Base-by-base conservation (phyloP, 805 yeast genomes). In the Torulaspora indica region DNA sequence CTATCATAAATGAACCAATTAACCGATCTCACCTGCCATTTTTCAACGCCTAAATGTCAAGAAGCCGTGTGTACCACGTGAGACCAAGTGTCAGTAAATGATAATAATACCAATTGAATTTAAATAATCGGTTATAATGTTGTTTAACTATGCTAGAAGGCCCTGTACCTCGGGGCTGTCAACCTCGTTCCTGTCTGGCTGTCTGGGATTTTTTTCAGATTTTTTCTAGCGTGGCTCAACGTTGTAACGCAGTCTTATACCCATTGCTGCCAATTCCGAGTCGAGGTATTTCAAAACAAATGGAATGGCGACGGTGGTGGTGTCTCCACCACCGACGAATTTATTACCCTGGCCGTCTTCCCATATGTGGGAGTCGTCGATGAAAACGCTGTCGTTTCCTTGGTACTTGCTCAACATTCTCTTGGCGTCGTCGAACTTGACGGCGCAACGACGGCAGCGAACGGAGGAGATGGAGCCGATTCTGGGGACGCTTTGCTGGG, bases 221-320 rank as follows among this genome's bases (percentile, higher is more conserved):
- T 14, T 31, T 4, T 29, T 17, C 15, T 35, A 47, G 40, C 47
- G 48, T 20, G 89, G 96, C 42, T 76, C 81, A 41, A 90, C 95
- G 58, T 86, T 86, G 71, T 87, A 91, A 52, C 83, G 81, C 83
- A 93, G 75, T 68, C 85, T 82, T 55, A 93, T 89, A 70, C 98
- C 98, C 98, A 93, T 93, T 12, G 98, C 98, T 13, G 95, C 80
- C 55, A 93, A 76, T 68, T 93, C 98, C 27, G 95, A 86, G 60
- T 93, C 98, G 63, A 93, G 74, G 64, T 91, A 93, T 64, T 90
- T 85, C 75, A 93, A 77, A 27, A 93, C 98, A 64, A 90, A 93
- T 45, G 98, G 98, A 64, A 93, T 84, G 35, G 96, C 96, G 53
- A 93, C 93, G 0, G 95, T 85, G 3, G 97, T 84, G n/a, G 96